Conservation (phyloP, 2,329 filamentous ascomycete genomes). For the Chrysoporthe puriensis region DNA sequence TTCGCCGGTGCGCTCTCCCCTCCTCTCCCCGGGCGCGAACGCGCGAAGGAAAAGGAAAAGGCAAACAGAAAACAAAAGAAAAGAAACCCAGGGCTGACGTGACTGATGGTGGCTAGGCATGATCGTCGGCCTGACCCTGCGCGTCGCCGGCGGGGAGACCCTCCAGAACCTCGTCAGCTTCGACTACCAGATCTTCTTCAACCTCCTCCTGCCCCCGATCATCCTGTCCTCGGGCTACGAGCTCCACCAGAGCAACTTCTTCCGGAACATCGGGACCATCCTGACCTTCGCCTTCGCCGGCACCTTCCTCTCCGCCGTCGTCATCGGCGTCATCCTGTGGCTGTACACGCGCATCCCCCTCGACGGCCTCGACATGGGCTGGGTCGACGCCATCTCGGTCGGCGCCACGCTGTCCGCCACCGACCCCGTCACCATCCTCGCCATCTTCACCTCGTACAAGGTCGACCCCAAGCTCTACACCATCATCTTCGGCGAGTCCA, state of each 20-base stretch:
- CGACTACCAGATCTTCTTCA: slow-evolving; percentile 99
- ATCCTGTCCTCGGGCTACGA: slow-evolving; percentile 98
- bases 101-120: slow-evolving; percentile 67
- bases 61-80: not conserved
- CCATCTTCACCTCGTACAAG: slow-evolving; percentile 99
- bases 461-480: slow-evolving; percentile 99
- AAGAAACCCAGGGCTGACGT: not conserved
- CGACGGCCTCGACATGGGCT: slow-evolving; percentile 82
- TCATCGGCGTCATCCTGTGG: slow-evolving; percentile 86
- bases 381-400: slow-evolving; percentile 95
- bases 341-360: slow-evolving; percentile 87
- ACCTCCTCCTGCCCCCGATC: slow-evolving; percentile 95
- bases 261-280: slow-evolving; percentile 96
- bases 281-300: slow-evolving; percentile 96
- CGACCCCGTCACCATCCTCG: slow-evolving; percentile 94
- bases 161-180: slow-evolving; percentile 93
- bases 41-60: slow-evolving; percentile 1
- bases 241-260: slow-evolving; percentile 98
- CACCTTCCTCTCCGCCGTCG: slow-evolving; percentile 95
- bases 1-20: slow-evolving; percentile 72
- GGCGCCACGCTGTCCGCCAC: slow-evolving; percentile 96
- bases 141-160: slow-evolving; percentile 78
- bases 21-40: not conserved
- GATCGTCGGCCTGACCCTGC: slow-evolving; percentile 88
- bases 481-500: slow-evolving; percentile 97